Conservation (phyloP, 768 basidiomycete species). For the Baorangia bicolor region DNA sequence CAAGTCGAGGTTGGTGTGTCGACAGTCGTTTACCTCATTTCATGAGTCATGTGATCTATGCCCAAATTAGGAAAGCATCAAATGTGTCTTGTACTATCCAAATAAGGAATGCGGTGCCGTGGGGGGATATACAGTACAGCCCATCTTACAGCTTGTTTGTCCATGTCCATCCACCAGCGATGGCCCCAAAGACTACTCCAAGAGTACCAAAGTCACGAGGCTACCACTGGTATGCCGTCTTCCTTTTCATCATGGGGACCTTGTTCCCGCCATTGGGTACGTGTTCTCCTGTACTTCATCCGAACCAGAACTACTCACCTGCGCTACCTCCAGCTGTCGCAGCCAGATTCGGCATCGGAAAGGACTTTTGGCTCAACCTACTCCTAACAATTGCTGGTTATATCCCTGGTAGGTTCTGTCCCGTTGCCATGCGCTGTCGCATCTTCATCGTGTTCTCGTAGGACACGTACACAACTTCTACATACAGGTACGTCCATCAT, state of each 20-base stretch:
- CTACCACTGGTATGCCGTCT: slow-evolving; percentile 77
- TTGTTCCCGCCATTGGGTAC: slow-evolving; percentile 88
- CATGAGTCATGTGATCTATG: slow-evolving; percentile 23
- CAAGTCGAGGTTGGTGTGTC: slow-evolving; percentile 15
- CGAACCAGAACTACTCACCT: not conserved
- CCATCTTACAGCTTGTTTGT: too few species aligned
- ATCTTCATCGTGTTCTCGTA: slow-evolving; percentile 26
- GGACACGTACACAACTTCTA: slow-evolving; percentile 94
- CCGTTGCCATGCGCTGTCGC: not conserved
- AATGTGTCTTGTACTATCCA: not conserved
- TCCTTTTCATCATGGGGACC: slow-evolving; percentile 87
- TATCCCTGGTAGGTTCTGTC: slow-evolving; percentile 62
- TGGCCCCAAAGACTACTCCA: slow-evolving; percentile 45
- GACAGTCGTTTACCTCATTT: slow-evolving; percentile 28
- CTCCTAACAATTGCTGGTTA: slow-evolving; percentile 89
- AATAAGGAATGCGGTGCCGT: slow-evolving; percentile 5
- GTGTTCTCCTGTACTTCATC: slow-evolving; percentile 13
- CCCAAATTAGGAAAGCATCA: slow-evolving; percentile 1
- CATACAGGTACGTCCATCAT: slow-evolving; percentile 58
- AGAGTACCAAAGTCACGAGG: slow-evolving; percentile 56
- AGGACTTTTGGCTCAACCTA: slow-evolving; percentile 89
- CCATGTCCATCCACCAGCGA: slow-evolving; percentile 14
- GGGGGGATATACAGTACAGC: too few species aligned
- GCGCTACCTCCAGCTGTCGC: slow-evolving; percentile 70
- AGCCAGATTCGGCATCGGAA: slow-evolving; percentile 86